These are phyloP conservation scores for Fraxinus cuspidata DNA, from an alignment of 257 asterid genomes.

Conservation along the genomic window DNA sequence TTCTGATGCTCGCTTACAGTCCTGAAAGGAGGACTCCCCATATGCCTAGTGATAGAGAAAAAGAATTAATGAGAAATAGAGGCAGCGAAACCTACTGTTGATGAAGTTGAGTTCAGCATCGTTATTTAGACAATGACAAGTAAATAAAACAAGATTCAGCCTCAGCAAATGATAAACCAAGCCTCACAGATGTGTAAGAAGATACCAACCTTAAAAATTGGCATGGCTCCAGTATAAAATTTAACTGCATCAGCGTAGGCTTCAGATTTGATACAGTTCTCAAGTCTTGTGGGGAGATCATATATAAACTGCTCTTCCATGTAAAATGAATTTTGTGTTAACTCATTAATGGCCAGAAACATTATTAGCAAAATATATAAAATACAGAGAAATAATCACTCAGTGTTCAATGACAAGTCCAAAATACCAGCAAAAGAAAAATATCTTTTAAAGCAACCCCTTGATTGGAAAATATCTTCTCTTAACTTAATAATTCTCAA, in stretches of 20 bases:
- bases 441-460: not conserved
- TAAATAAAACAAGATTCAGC: slow-evolving; percentile 21
- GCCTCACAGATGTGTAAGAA: slow-evolving; percentile 20
- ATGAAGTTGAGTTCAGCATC: slow-evolving; percentile 22
- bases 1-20: slow-evolving; percentile 91
- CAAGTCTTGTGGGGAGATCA: slow-evolving; percentile 88
- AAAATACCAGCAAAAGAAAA: not conserved
- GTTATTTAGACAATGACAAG: not conserved
- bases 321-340: slow-evolving; percentile 38
- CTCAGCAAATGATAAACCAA: not conserved
- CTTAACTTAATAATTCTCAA: slow-evolving; percentile 6
- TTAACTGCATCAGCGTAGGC: slow-evolving; percentile 97
- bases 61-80: slow-evolving; percentile 20
- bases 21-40: slow-evolving; percentile 95
- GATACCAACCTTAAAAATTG: slow-evolving; percentile 79
- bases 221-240: slow-evolving; percentile 93
- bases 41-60: slow-evolving; percentile 62
- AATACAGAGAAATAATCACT: not conserved
- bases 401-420: not conserved
- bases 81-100: slow-evolving; percentile 4
- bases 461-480: slow-evolving; percentile 6
- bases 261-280: slow-evolving; percentile 90
- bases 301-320: slow-evolving; percentile 93
- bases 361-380: slow-evolving; percentile 21
- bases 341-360: slow-evolving; percentile 37